These are phyloP conservation scores for Trichothecium roseum DNA, from an alignment of 2,329 filamentous ascomycete species.

Conservation along the genomic window DNA sequence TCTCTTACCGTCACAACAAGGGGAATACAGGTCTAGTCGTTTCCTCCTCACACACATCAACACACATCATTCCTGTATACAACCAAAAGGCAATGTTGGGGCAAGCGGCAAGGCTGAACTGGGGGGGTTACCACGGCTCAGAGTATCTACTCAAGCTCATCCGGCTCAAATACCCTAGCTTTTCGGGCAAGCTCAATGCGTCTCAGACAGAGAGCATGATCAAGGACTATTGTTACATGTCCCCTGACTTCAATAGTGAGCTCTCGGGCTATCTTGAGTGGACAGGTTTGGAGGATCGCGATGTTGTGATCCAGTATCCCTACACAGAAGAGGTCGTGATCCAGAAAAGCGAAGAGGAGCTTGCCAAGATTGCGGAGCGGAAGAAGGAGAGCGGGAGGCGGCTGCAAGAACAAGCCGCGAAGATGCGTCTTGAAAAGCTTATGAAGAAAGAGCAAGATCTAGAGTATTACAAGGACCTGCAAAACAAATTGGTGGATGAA, in stretches of 20 bases:
- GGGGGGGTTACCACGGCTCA: constrained; percentile 82
- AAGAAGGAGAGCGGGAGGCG: constrained; percentile 89
- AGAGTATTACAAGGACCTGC: constrained; percentile 84
- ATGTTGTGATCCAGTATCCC: constrained; percentile 84
- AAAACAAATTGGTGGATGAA: constrained; percentile 58
- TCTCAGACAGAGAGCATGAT: constrained; percentile 84
- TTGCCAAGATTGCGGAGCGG: constrained; percentile 81
- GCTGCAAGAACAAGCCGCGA: constrained; percentile 90
- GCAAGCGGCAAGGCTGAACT: constrained; percentile 83
- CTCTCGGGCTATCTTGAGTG: constrained; percentile 72
- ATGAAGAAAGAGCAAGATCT: constrained; percentile 93
- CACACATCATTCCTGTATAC: constrained; percentile 88
- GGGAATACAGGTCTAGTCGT: constrained; percentile 81
- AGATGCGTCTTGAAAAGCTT: constrained; percentile 91
- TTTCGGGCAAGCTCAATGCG: constrained; percentile 75
- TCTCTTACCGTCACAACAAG: constrained; percentile 88
- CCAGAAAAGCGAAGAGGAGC: constrained; percentile 90
- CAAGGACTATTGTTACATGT: constrained; percentile 81
- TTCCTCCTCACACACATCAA: constrained; percentile 86
- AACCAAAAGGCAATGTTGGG: constrained; percentile 74
- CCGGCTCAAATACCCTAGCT: constrained; percentile 81
- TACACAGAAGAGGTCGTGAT: constrained; percentile 83
- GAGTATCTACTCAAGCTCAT: constrained; percentile 90
- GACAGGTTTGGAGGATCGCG: constrained; percentile 82
- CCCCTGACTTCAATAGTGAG: constrained; percentile 72